Percentiles rank a stretch among this genome's conserved stretches.
phyloP scores from a whole-genome alignment of 495 filamentous ascomycete genomes.

The Aspergillus sclerotioniger region DNA sequence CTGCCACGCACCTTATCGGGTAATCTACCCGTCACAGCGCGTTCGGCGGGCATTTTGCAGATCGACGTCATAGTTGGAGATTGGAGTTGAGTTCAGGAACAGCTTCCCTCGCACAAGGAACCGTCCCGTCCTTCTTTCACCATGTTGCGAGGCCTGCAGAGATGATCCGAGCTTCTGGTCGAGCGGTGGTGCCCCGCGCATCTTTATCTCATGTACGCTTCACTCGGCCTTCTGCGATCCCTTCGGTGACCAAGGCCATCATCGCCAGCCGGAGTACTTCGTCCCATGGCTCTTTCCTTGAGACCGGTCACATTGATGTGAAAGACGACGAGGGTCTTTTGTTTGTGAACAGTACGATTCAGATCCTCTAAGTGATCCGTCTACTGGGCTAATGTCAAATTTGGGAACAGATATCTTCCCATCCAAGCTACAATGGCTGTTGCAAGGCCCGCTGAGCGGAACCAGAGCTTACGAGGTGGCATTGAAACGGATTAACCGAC shows the following conservation, averaged over 20 bases:
- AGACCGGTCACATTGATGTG: constrained; percentile 70
- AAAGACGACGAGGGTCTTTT: constrained; percentile 72
- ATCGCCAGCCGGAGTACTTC: constrained; percentile 17
- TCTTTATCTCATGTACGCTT: constrained; percentile 2
- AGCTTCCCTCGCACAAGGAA: not conserved
- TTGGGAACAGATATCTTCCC: constrained; percentile 72
- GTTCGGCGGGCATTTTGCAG: not conserved
- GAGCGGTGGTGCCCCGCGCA: constrained; percentile 7
- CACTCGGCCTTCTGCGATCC: constrained; percentile 2
- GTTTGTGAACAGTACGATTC: constrained; percentile 78
- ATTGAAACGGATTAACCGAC: constrained; percentile 62
- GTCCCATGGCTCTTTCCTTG: constrained; percentile 25
- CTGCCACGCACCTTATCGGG: not conserved
- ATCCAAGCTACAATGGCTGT: constrained; percentile 65
- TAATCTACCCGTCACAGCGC: not conserved
- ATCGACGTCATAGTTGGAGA: constrained; percentile 23
- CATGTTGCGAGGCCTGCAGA: constrained; percentile 16
- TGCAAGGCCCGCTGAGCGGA: constrained; percentile 59
- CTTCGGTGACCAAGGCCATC: not conserved
- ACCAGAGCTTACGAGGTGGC: constrained; percentile 57
- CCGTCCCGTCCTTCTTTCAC: not conserved
- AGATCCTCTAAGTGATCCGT: not conserved
- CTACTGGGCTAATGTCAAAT: not conserved
- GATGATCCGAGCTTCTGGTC: constrained; percentile 18
- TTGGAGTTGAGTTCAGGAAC: not conserved